These are phyloP conservation scores for Scedosporium minutisporum DNA, from an alignment of 2,329 filamentous ascomycete species.

Conservation along the genomic window DNA sequence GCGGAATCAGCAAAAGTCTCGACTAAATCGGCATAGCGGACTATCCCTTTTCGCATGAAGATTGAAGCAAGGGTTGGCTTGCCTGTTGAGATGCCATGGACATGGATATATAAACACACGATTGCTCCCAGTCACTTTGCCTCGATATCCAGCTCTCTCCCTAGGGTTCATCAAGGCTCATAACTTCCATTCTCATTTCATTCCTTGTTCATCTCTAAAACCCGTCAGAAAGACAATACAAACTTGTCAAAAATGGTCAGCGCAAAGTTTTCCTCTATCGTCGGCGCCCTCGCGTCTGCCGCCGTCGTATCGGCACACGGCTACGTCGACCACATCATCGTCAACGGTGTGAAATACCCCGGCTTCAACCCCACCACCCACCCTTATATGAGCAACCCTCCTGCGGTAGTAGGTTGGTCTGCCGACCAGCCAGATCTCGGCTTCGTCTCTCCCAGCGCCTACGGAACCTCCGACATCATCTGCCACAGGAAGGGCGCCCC, in stretches of 20 bases:
- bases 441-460: slow-evolving; percentile 33
- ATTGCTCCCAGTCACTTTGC: not conserved
- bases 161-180: not conserved
- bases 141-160: not conserved
- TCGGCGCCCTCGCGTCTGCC: slow-evolving; percentile 2
- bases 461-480: slow-evolving; percentile 30
- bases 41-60: not conserved
- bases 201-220: not conserved
- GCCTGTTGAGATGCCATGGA: not conserved
- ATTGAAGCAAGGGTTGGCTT: not conserved
- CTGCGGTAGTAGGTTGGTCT: slow-evolving; percentile 21
- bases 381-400: slow-evolving; percentile 11
- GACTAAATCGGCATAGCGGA: not conserved
- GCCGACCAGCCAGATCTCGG: slow-evolving; percentile 28
- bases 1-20: not conserved
- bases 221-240: not conserved
- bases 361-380: slow-evolving; percentile 1
- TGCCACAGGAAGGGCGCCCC: slow-evolving; percentile 34
- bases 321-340: slow-evolving; percentile 27
- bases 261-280: slow-evolving; percentile 7
- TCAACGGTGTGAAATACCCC: slow-evolving; percentile 4
- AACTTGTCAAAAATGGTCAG: slow-evolving; percentile 6
- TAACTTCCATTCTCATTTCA: not conserved
- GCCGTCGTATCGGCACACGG: slow-evolving; percentile 22
- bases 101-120: not conserved